Evolutionary conservation across 2,329 filamentous ascomycete genomes (phyloP), one percentile per base, ranked within the genome.

Genomic region (Trichoderma cornu-damae): DNA sequence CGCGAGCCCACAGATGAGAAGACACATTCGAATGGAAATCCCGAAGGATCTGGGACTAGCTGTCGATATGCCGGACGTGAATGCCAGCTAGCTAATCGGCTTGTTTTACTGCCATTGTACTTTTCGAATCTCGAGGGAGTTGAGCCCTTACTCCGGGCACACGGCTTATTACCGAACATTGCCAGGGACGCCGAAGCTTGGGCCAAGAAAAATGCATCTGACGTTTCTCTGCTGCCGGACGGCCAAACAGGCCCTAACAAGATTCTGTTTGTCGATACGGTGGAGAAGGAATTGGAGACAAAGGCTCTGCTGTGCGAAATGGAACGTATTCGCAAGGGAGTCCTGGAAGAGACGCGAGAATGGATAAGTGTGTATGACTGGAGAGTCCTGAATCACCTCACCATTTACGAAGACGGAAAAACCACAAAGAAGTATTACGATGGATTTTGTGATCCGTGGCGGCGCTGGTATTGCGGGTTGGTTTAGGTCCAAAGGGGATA

Each of bases 281-380:
- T 70, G 52, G 49, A 69, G 51, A 58, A 57, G 40, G 64, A 68
- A 20, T 61, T 67, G 6, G 64, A 69, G 12, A 75, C 71, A 0
- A 62, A 65, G 24, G 59, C 61, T 0, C 68, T 78, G n/a, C 59
- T 77, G 3, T 57, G 58, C 18, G 61, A 60, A 3, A 67, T 77
- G 6, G 65, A 75, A 34, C 55, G 62, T 6, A 60, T 66, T 8
- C 67, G 70, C 9, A 44, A 70, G 11, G 61, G 54, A 20, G 63
- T 62, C 8, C 64, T 64, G 2, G 62, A 65, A 2, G 68, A 69
- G 4, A 61, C 62, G 26, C 65, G 71, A 5, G 69, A 71, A 8
- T 74, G 71, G 68, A 70, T 78, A 2, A 68, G 69, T 5, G 69
- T 79, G 1, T 77, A 77, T 53, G 77, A 80, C 61, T 80, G 77